A percentile compares a stretch with the other conserved stretches of the same genome.
phyloP scores from a whole-genome alignment of 2,329 filamentous ascomycete species.

The Mycosphaerella arachidis region DNA sequence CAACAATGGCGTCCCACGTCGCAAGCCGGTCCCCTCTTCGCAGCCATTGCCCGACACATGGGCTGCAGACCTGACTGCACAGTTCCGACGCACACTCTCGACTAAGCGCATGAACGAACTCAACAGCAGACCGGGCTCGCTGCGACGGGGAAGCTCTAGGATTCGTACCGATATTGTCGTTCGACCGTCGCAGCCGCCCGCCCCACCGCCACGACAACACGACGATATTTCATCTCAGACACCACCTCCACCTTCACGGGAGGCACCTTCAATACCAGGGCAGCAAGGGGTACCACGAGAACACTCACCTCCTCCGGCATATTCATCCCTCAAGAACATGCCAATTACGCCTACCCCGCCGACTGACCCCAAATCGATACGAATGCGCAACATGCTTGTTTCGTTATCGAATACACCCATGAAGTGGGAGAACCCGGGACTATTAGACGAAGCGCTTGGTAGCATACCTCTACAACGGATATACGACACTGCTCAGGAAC shows the following conservation, averaged over 20 bases:
- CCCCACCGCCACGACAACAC: slow-evolving; percentile 14
- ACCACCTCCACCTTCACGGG: slow-evolving; percentile 23
- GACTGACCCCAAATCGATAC: slow-evolving; percentile 44
- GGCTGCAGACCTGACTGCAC: slow-evolving; percentile 72
- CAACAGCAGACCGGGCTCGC: slow-evolving; percentile 36
- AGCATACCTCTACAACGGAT: slow-evolving; percentile 84
- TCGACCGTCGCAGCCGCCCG: slow-evolving; percentile 11
- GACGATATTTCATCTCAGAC: slow-evolving; percentile 7
- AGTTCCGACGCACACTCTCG: slow-evolving; percentile 82
- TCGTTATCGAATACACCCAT: slow-evolving; percentile 82
- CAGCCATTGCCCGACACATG: slow-evolving; percentile 53
- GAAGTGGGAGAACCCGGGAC: slow-evolving; percentile 92
- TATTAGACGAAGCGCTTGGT: slow-evolving; percentile 85
- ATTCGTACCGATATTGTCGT: slow-evolving; percentile 37
- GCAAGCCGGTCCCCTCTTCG: slow-evolving; percentile 28
- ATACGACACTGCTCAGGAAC: slow-evolving; percentile 90
- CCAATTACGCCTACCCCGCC: slow-evolving; percentile 73
- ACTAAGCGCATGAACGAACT: slow-evolving; percentile 84
- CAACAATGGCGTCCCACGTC: slow-evolving; percentile 27
- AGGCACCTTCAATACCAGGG: slow-evolving; percentile 29
- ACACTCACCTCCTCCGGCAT: slow-evolving; percentile 50
- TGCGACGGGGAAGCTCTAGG: slow-evolving; percentile 54
- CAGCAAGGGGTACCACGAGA: slow-evolving; percentile 18
- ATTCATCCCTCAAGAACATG: slow-evolving; percentile 59
- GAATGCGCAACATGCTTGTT: slow-evolving; percentile 67